Conservation (phyloP, 148 eudicot species). For the Rhododendron griersonianum region DNA sequence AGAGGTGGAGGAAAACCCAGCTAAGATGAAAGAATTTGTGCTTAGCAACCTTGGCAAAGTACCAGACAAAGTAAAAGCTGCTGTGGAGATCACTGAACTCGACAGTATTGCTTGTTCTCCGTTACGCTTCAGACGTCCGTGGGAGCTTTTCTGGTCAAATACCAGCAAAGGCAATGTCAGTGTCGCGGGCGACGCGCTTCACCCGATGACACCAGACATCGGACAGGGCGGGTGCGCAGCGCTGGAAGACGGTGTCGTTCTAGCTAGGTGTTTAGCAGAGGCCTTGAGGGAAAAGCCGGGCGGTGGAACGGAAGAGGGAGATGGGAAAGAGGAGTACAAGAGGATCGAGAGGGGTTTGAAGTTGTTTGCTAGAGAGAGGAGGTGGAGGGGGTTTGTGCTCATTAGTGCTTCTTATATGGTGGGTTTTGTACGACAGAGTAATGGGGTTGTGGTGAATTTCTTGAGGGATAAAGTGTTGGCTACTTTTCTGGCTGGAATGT, state of each 20-base stretch:
- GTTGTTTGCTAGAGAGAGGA: slow-evolving; percentile 38
- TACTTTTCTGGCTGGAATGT: slow-evolving; percentile 25
- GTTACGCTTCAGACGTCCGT: slow-evolving; percentile 34
- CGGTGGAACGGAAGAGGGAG: background rate
- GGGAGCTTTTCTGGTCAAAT: no score
- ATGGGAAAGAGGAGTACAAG: slow-evolving; percentile 13
- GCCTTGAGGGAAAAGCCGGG: slow-evolving; percentile 12
- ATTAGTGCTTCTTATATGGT: slow-evolving; percentile 34
- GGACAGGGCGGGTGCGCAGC: slow-evolving; percentile 66
- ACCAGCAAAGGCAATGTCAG: slow-evolving; percentile 61
- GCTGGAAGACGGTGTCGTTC: slow-evolving; percentile 47
- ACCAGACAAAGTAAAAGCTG: slow-evolving; percentile 27
- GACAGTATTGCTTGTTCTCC: slow-evolving; percentile 29
- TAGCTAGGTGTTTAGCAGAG: slow-evolving; percentile 39
- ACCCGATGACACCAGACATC: slow-evolving; percentile 66
- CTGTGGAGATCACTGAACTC: slow-evolving; percentile 29
- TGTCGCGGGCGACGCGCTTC: slow-evolving; percentile 56
- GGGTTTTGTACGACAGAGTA: slow-evolving; percentile 35
- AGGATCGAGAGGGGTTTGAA: slow-evolving; percentile 31
- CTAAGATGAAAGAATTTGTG: slow-evolving; percentile 47
- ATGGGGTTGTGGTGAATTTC: slow-evolving; percentile 30
- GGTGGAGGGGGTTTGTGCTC: slow-evolving; percentile 48
- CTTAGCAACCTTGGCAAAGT: slow-evolving; percentile 46
- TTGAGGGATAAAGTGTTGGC: slow-evolving; percentile 40
- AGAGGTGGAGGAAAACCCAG: slow-evolving; percentile 36